Base-by-base conservation (phyloP, 176 grass and related monocot species). In the Cymbopogon citratus region DNA sequence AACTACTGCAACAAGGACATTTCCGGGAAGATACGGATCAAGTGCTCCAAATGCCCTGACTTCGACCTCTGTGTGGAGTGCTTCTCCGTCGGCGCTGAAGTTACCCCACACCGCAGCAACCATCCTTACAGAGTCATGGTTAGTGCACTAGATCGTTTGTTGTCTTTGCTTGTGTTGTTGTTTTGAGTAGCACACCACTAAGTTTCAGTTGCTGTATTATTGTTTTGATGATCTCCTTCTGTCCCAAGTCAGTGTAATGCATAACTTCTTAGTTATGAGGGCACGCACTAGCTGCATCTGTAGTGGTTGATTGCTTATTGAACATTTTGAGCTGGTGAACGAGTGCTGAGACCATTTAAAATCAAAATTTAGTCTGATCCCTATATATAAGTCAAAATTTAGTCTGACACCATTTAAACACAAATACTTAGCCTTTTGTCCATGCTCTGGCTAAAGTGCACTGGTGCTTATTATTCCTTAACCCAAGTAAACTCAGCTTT, bases 1-100 rank as follows among this genome's bases (percentile, higher is more conserved):
- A 99, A 99, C 66, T 99, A 99, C 87, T 99, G 96, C 80, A 99
- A 99, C 63, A 99, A 99, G 85, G 96, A 99, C 70, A 94, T 99
- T 16, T 99, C 96, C 9, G 96, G 96, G 77, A 99, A 95, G 87
- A 95, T 94, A 71, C 88, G 96, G n/a, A 88, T 99, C 83, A 99
- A 99, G 27, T 99, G 96, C 83, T 91, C 91, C 28, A 95, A 99
- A 87, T 99, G 96, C 69, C 87, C 96, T 25, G 96, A 99, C 79
- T 99, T 99, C 63, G 96, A 99, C 72, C 92, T 99, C 25, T 99
- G 96, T 68, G 92, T 99, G 2, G 96, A 99, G 69, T 99, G 96
- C 87, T 95, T 99, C 79, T 99, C 92, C 4, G 92, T 99, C 2
- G 96, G 96, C 3, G 96, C 92, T 5, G 96, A 99, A 85, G 90